phyloP scores from a whole-genome alignment of 495 filamentous ascomycete genomes.

The Neohortaea acidophila region DNA sequence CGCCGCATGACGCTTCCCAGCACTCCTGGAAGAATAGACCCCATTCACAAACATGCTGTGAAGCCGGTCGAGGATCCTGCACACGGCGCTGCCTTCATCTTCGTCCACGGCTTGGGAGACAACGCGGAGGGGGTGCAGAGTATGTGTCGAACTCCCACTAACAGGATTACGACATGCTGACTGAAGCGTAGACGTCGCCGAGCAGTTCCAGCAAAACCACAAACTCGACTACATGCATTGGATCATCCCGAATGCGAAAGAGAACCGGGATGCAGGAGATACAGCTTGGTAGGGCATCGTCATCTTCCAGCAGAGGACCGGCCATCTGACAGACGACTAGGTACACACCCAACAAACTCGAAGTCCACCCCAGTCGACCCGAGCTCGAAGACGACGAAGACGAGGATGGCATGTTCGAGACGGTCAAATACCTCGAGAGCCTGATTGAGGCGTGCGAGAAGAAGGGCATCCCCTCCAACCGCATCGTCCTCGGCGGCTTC shows the following conservation, averaged over 20 bases:
- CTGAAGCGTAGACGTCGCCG: constrained; percentile 20
- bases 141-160: constrained; percentile 14
- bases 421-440: constrained; percentile 26
- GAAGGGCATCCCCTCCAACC: constrained; percentile 23
- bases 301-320: no score
- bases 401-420: constrained; percentile 25
- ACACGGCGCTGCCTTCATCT: constrained; percentile 30
- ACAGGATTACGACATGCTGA: not conserved
- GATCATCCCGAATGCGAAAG: constrained; percentile 31
- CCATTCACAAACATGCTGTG: constrained; percentile 22
- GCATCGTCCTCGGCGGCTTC: constrained; percentile 32
- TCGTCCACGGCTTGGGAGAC: constrained; percentile 33
- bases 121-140: constrained; percentile 28
- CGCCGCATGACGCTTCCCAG: constrained; percentile 15
- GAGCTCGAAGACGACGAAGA: constrained; percentile 25
- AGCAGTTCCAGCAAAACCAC: constrained; percentile 29
- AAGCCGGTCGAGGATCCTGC: constrained; percentile 18
- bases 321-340: no score
- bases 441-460: constrained; percentile 27
- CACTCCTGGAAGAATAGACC: constrained; percentile 13
- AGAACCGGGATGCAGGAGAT: constrained; percentile 27
- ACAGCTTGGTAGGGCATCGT: no score
- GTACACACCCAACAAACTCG: constrained; percentile 25
- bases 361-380: constrained; percentile 22
- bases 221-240: constrained; percentile 30